Base-by-base conservation (phyloP, 495 filamentous ascomycete genomes). In the Glonium stellatum region DNA sequence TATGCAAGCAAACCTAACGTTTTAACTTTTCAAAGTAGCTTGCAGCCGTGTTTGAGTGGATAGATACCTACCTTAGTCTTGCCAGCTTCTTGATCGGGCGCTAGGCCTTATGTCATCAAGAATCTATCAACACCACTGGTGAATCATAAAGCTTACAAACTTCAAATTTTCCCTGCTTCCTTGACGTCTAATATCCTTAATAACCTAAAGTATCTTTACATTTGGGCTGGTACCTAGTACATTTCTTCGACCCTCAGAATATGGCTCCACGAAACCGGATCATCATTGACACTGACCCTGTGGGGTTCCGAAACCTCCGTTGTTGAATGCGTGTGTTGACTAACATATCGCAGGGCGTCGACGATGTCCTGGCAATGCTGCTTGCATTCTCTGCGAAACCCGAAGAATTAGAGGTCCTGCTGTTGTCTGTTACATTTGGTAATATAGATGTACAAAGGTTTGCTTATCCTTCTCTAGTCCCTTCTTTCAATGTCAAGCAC, bases 221-320 rank as follows among this genome's bases (percentile, higher is more conserved):
- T 35, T 36, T 39, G 12, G 27, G 5, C 13, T 10, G 4, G 1
- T 39, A 4, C 34, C 31, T 21, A 12, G 3, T 55, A 36, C 19
- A n/a, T 27, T 12, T 9, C 39, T 50, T 22, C 57, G 15, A 22
- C n/a, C 39, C 35, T 13, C 18, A 18, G 9, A 62, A 53, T 1
- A 73, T 73, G 71, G 61, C 66, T 8, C 71, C 70, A 10, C 39
- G 61, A n/a, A 89, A 84, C 65, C 84, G 83, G 60, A 84, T 97
- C 58, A 96, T 97, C 62, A 92, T 97, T 54, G 92, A 97, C 67
- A 97, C 92, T 23, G 92, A 97, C 69, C 92, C 92, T 8, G 72
- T 72, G 57, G 61, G 63, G 23, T 15, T 21, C 8, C 10, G 21
- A 42, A 18, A 15, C 27, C 18, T 22, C n/a, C 23, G 34, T 41